Evolutionary conservation across 176 grass and related monocot species (phyloP).

Genomic region (Oryza coarctata): DNA sequence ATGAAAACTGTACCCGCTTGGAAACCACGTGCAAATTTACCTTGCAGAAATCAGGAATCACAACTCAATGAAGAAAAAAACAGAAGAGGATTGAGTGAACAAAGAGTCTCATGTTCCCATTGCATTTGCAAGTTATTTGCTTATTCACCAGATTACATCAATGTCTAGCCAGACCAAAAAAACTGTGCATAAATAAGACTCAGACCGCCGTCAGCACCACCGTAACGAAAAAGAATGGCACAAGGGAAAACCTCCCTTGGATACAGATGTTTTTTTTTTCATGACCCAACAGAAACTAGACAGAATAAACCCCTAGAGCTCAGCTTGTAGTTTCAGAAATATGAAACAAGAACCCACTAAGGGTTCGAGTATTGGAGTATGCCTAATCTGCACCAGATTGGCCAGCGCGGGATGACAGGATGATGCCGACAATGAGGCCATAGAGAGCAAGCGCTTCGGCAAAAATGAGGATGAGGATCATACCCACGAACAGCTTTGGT

Average conservation of each 20-base stretch:
- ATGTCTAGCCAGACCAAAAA: constrained; percentile 19
- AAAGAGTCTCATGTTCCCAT: neutral
- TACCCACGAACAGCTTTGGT: constrained; percentile 58
- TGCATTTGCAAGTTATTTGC: constrained; percentile 38
- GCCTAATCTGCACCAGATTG: constrained; percentile 53
- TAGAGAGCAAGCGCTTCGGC: constrained; percentile 55
- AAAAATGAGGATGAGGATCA: constrained; percentile 70
- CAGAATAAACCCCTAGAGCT: constrained; percentile 41
- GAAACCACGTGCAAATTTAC: neutral
- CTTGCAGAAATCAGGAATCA: neutral
- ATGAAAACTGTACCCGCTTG: neutral
- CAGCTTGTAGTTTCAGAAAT: constrained; percentile 33
- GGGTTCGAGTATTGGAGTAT: neutral
- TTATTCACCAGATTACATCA: constrained; percentile 54
- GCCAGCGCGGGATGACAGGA: constrained; percentile 58
- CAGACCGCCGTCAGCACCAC: constrained; percentile 20
- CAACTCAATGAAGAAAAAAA: neutral
- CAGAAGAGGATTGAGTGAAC: neutral
- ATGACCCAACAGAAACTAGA: constrained; percentile 35
- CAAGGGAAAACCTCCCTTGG: constrained; percentile 8
- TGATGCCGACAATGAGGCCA: constrained; percentile 59
- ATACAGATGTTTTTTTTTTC: constrained; percentile 15
- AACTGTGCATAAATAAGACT: constrained; percentile 40
- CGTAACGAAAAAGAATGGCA: constrained; percentile 45
- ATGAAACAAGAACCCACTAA: constrained; percentile 36